Conservation (phyloP, 1,139 yeast species). For the Magnusiomyces suaveolens region DNA sequence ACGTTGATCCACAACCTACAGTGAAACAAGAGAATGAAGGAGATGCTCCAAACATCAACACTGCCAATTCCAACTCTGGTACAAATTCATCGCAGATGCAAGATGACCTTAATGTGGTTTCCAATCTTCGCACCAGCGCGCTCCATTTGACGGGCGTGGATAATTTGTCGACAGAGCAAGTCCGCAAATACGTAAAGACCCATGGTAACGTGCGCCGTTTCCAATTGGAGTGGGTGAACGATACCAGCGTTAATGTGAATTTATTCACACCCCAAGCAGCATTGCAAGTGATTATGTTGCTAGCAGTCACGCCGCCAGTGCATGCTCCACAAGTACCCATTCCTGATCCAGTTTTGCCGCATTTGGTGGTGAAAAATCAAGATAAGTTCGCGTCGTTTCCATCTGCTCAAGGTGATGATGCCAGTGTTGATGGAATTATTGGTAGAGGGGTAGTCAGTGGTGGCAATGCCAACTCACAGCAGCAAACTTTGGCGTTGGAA, state of each 20-base stretch:
- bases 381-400: neutral
- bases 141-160: constrained; percentile 57
- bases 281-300: neutral
- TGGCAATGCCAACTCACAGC: too few relatives aligned
- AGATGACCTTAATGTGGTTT: neutral
- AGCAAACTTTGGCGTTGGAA: neutral
- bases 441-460: neutral
- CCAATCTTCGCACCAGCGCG: constrained; percentile 34
- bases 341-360: neutral
- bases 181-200: constrained; percentile 46
- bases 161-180: constrained; percentile 53
- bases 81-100: neutral
- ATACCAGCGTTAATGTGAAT: constrained; percentile 31
- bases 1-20: neutral
- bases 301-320: constrained; percentile 1
- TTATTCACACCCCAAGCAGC: constrained; percentile 1
- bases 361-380: neutral
- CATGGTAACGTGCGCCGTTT: constrained; percentile 40
- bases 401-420: neutral
- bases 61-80: neutral
- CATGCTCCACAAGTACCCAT: neutral
- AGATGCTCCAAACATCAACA: too few relatives aligned
- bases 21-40: neutral
- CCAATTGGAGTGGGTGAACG: constrained; percentile 63
- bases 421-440: neutral